These are phyloP conservation scores for Metschnikowia aberdeeniae DNA, from an alignment of 805 yeast genomes.

Conservation along the genomic window DNA sequence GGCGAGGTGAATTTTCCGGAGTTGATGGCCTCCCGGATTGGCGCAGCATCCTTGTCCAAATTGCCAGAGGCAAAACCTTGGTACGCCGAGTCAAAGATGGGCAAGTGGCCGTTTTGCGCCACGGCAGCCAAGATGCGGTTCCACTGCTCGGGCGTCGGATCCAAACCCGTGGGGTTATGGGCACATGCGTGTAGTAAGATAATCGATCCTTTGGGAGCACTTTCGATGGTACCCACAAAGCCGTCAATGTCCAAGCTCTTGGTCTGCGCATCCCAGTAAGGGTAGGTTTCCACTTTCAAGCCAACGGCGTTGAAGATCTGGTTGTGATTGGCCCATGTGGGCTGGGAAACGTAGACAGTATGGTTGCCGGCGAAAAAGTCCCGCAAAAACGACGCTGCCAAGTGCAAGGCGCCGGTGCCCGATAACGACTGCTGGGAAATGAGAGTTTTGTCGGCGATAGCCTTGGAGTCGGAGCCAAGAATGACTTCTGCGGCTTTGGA, in stretches of 20 bases:
- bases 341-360: constrained; percentile 32
- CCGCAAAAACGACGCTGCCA: constrained; percentile 70
- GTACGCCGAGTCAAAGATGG: constrained; percentile 90
- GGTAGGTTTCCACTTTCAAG: constrained; percentile 62
- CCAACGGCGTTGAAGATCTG: constrained; percentile 76
- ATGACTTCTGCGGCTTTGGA: constrained; percentile 69
- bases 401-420: constrained; percentile 89
- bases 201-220: constrained; percentile 72
- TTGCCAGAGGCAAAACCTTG: constrained; percentile 96
- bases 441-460: constrained; percentile 33
- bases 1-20: constrained; percentile 39
- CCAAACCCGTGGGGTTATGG: constrained; percentile 97
- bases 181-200: constrained; percentile 93
- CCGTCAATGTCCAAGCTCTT: constrained; percentile 73
- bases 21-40: constrained; percentile 62
- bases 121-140: constrained; percentile 57
- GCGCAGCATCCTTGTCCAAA: constrained; percentile 77
- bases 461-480: constrained; percentile 49
- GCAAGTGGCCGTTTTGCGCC: constrained; percentile 61
- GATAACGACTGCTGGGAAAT: constrained; percentile 74
- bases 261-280: constrained; percentile 77
- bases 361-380: constrained; percentile 39
- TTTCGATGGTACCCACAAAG: constrained; percentile 54
- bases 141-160: constrained; percentile 87
- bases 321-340: constrained; percentile 98